Evolutionary conservation across 305 asterid species (phyloP), one percentile per base, ranked within the genome.

Genomic region (Stenogyne calaminthoides): DNA sequence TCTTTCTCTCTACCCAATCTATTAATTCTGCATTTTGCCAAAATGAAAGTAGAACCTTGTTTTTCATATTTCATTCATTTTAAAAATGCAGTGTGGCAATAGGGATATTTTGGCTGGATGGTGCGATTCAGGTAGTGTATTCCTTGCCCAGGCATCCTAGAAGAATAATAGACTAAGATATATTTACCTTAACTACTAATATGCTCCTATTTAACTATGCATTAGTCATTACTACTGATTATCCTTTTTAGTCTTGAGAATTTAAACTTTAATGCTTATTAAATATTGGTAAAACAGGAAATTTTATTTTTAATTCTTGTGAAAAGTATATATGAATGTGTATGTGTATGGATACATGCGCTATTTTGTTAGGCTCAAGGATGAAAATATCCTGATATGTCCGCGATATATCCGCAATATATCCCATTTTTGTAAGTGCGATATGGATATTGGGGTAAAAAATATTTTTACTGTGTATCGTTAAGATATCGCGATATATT

Each of bases 111-210:
- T 86, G 78, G 88, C 75, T 14, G 90, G 88, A 71, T 86, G 90
- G 87, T 76, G 82, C 27, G 90, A 86, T 69, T 81, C 88, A 7
- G 90, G 90, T 36, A 86, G 87, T 80, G 60, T 86, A 20, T 86
- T 86, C 54, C 80, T 86, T 65, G 87, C 84, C 5, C 88, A 86
- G 27, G 79, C 73, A 36, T 77, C 76, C 32, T 69, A 64, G 75
- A 58, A n/a, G 18, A 44, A 58, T 1, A 57, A 25, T 57, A 6
- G 3, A 51, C 22, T 44, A 47, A 6, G 14, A 5, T 47, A n/a
- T n/a, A 47, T 46, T n/a, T n/a, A 47, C 20, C 55, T 47, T 47
- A 46, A 14, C 14, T 46, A 12, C 20, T 47, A 12, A 46, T 14
- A 14, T 46, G 52, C 52, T 14, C 51, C 52, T 14, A 46, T 3